Base-by-base conservation (phyloP, 345 rosid species). In the Eucalyptus curtisii region DNA sequence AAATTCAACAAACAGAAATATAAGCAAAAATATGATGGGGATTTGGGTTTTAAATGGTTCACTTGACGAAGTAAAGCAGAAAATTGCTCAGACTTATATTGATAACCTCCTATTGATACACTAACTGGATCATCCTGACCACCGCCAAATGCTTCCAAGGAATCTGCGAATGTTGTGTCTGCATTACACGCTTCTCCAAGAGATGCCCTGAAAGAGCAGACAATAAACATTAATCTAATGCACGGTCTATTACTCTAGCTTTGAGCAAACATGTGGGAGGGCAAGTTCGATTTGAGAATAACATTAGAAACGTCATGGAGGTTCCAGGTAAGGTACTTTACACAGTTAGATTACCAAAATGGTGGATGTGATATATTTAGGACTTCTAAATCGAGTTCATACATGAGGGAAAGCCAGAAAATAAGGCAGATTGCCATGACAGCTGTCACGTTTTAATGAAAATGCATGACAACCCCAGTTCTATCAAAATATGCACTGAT, bases 111-210 rank as follows among this genome's bases (percentile, higher is more conserved):
- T 37, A 95, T 94, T 13, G 97, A 95, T 57, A 95, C 93, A 91
- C 98, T 95, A 87, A 95, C 91, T 49, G 97, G 97, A 91, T 97
- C 98, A 92, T 97, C 99, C 84, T 92, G 95, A 89, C 97, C 98
- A 88, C 96, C 98, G 71, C 97, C 98, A 94, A 96, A 96, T 91
- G 92, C 96, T 94, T 97, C 97, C 86, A 97, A 90, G 44, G 97
- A 92, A 91, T 95, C 96, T 53, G 95, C 98, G 87, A 97, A 95
- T 82, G 93, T 86, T 49, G 88, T 88, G 87, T 95, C 97, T 33
- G 95, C 99, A 87, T 57, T 88, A 87, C 93, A 94, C 25, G 97
- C 95, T 91, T 96, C 96, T 92, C 95, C 98, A 88, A 97, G 95
- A 90, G 92, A 92, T 92, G 90, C 92, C 95, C 99, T 96, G 89